phyloP scores from a whole-genome alignment of 352 stramenopile species.

The Phytophthora niederhauseri region DNA sequence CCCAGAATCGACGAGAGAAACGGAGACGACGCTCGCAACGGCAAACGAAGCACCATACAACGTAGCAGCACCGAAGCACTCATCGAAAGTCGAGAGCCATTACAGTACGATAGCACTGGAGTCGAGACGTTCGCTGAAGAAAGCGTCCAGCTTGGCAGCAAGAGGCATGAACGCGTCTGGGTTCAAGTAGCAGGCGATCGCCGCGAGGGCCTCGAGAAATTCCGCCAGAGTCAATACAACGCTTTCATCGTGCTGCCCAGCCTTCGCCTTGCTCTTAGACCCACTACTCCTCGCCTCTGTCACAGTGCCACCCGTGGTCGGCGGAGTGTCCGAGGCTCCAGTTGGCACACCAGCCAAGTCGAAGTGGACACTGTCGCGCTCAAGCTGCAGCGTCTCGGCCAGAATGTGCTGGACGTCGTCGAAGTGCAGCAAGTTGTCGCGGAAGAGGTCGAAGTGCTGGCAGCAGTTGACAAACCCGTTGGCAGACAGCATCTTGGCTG shows the following conservation, averaged over 20 bases:
- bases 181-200: constrained; percentile 64
- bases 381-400: constrained; percentile 62
- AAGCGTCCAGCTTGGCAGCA: constrained; percentile 59
- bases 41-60: not conserved
- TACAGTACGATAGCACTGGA: constrained; percentile 20
- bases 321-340: not conserved
- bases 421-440: constrained; percentile 64
- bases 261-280: constrained; percentile 12
- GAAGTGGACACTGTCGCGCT: constrained; percentile 61
- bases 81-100: not conserved
- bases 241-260: constrained; percentile 19
- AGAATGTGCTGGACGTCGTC: constrained; percentile 69
- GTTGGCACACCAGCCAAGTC: constrained; percentile 7
- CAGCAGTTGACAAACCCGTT: constrained; percentile 54
- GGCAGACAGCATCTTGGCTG: constrained; percentile 48
- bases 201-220: constrained; percentile 62
- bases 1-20: constrained; percentile 4
- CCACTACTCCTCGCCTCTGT: not conserved
- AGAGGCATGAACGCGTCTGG: constrained; percentile 67
- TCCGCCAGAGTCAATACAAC: constrained; percentile 64
- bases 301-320: not conserved
- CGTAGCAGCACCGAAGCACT: not conserved
- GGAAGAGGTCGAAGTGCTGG: constrained; percentile 59
- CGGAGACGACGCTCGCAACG: not conserved
- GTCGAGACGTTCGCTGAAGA: constrained; percentile 49